phyloP scores from a whole-genome alignment of 371 early-diverging fungal genomes.

The Chytridium lagenaria region DNA sequence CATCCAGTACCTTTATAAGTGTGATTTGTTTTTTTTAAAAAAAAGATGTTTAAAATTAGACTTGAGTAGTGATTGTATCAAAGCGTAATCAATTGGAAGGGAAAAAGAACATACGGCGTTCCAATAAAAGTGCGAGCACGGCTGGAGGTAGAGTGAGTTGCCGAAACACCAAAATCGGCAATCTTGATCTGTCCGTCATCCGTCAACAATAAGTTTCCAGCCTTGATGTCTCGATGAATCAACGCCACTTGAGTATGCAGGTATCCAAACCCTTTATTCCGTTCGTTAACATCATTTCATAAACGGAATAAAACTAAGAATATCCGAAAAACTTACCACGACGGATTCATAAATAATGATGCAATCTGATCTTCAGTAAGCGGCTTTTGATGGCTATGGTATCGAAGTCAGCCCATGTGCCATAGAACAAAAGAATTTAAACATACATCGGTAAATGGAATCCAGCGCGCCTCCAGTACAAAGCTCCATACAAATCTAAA shows the following conservation, averaged over 20 bases:
- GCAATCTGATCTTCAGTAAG: conserved; percentile 67
- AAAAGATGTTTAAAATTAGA: conserved; percentile 15
- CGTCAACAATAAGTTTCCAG: conserved; percentile 78
- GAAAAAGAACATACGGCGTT: conserved; percentile 53
- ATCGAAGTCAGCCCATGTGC: conserved; percentile 19
- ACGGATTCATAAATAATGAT: conserved; percentile 64
- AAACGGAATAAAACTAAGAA: conserved; percentile 18
- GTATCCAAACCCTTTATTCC: conserved; percentile 58
- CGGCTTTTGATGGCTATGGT: conserved; percentile 61
- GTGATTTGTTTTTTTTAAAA: neutral
- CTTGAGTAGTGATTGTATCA: too few relatives aligned
- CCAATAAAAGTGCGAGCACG: conserved; percentile 67
- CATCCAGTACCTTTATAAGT: conserved; percentile 58
- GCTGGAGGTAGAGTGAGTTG: conserved; percentile 55
- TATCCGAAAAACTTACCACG: conserved; percentile 37
- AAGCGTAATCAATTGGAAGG: too few relatives aligned
- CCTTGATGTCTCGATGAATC: conserved; percentile 87
- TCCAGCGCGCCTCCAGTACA: conserved; percentile 67
- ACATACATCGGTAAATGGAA: conserved; percentile 55
- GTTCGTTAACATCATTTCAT: neutral
- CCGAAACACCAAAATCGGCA: conserved; percentile 74
- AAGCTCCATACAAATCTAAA: conserved; percentile 67
- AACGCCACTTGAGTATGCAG: conserved; percentile 69
- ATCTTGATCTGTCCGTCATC: conserved; percentile 71
- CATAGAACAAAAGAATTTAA: neutral